Evolutionary conservation across 2,329 filamentous ascomycete genomes (phyloP).

Genomic region (Colletotrichum sp.): DNA sequence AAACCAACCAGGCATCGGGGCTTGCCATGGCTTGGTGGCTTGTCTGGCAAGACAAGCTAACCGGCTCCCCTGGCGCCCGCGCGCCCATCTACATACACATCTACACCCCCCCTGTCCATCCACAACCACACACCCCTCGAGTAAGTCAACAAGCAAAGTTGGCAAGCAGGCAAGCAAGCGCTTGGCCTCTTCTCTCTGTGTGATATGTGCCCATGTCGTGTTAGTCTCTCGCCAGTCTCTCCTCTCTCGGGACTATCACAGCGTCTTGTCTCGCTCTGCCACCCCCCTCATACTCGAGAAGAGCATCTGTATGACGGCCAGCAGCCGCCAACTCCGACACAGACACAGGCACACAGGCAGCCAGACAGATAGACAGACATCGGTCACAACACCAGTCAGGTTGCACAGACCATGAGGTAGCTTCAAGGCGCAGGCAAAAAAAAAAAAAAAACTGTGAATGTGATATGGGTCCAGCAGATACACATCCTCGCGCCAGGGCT

Average conservation of each 20-base stretch:
- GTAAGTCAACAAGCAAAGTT: background rate
- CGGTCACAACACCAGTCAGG: background rate
- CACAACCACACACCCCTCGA: background rate
- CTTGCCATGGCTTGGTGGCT: conserved; percentile 8
- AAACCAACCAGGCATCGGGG: conserved; percentile 9
- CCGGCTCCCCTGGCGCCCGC: background rate
- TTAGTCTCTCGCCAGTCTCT: background rate
- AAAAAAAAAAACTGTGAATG: background rate
- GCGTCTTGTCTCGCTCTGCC: background rate
- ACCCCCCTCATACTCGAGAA: background rate
- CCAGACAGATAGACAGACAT: background rate
- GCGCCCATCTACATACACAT: background rate
- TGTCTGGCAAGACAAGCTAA: conserved; percentile 13
- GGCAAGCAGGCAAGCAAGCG: background rate
- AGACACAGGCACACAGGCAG: background rate
- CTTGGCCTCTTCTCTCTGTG: conserved; percentile 7
- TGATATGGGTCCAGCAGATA: background rate
- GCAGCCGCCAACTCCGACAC: background rate
- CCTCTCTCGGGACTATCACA: background rate
- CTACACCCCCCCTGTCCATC: background rate
- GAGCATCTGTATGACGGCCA: background rate
- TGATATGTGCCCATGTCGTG: background rate
- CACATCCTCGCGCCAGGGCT: conserved; percentile 10
- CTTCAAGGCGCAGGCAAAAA: background rate
- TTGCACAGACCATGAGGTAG: background rate